Evolutionary conservation across 2,329 filamentous ascomycete species (phyloP), one percentile per base, ranked within the genome.

Genomic region (Botrytis medusae): DNA sequence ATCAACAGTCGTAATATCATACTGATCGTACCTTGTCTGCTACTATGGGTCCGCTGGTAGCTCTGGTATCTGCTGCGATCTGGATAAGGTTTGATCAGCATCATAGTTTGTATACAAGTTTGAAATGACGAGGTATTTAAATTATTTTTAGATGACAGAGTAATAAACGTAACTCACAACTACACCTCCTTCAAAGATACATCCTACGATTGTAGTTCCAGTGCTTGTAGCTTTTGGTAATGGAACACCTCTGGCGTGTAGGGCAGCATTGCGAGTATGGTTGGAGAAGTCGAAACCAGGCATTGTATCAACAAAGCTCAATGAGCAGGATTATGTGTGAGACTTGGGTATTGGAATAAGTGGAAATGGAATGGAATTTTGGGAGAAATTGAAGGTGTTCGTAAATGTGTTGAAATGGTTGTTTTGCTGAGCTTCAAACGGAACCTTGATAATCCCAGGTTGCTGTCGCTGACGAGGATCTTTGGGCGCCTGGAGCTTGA

Each of bases 231-330:
- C 96, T 86, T 98, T 98, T 80, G 97, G 96, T 74, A 98, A 87
- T 75, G 96, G 96, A 70, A 98, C 92, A 79, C 97, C 97, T 84
- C 92, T 91, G 80, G 95, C 94, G 84, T 98, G 95, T 79, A 99
- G 90, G 77, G 95, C 95, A 83, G 92, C 90, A 90, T 99, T 99
- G 87, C 96, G 94, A 89, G 97, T 97, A 90, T 98, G 96, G 89
- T 99, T 99, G 84, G 94, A 97, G 89, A 99, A 99, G 87, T 98
- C 95, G 89, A 98, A 97, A 86, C 95, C 95, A 80, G 93, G 91
- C 96, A 99, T 99, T 80, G 81, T 91, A 85, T 77, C 62, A 72
- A 71, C 46, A 71, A 69, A 77, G 74, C 77, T 75, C 74, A 64
- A 71, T 60, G 72, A 75, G 75, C 75, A 72, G 63, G 44, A 64